Evolutionary conservation across 768 basidiomycete genomes (phyloP).

Genomic region (Xerocomus brunneocitrinus): DNA sequence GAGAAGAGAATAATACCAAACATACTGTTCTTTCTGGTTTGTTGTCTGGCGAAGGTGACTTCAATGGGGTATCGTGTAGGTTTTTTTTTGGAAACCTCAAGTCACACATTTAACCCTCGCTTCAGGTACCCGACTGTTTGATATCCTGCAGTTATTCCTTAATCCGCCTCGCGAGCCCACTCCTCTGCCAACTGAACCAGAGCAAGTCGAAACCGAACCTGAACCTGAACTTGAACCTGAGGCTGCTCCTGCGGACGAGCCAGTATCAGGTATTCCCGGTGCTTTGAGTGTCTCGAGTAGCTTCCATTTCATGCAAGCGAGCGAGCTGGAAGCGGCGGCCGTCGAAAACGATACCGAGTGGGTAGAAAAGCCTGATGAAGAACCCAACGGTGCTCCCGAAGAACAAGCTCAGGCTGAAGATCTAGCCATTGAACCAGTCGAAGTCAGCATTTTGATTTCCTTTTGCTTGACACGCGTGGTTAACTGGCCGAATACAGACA

Average conservation of each 20-base stretch:
- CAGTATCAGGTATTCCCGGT: conserved; percentile 41
- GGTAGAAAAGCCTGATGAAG: conserved; percentile 47
- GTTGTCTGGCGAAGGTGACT: conserved; percentile 53
- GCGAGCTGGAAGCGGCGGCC: conserved; percentile 59
- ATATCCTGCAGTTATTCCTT: conserved; percentile 51
- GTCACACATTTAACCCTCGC: conserved; percentile 8
- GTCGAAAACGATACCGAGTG: conserved; percentile 54
- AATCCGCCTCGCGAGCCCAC: conserved; percentile 39
- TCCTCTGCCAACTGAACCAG: conserved; percentile 32
- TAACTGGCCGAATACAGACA: conserved; percentile 11
- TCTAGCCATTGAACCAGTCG: conserved; percentile 15
- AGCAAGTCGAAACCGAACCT: conserved; percentile 20
- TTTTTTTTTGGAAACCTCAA: not conserved
- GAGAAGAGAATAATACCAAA: conserved; percentile 50
- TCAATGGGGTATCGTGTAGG: conserved; percentile 64
- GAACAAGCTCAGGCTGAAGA: conserved; percentile 16
- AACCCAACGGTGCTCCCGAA: conserved; percentile 10
- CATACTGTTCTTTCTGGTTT: conserved; percentile 50
- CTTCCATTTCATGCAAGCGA: conserved; percentile 80
- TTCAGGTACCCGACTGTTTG: conserved; percentile 57
- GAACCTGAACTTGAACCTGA: conserved; percentile 27
- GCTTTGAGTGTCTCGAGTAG: conserved; percentile 42
- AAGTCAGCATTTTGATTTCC: conserved; percentile 28
- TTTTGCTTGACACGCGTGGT: not conserved
- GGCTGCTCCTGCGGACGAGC: conserved; percentile 20